These are phyloP conservation scores for Trifolium pratense DNA, from an alignment of 306 rosid genomes.

Conservation along the genomic window DNA sequence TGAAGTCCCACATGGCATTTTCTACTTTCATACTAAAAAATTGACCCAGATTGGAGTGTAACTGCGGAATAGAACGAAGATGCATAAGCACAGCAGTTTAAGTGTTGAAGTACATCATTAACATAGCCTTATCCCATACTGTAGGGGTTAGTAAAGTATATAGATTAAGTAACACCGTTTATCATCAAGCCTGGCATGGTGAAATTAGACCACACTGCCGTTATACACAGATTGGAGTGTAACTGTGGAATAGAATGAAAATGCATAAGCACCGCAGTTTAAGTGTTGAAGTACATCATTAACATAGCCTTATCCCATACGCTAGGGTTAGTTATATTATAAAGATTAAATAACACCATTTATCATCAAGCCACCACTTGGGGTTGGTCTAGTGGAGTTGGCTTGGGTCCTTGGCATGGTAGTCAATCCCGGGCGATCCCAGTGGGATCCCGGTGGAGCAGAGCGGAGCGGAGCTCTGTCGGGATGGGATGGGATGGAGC, in stretches of 20 bases:
- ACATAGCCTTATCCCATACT: neutral
- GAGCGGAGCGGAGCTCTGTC: too few relatives aligned
- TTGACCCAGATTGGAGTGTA: neutral
- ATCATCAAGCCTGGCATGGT: neutral
- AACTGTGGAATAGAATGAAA: too few relatives aligned
- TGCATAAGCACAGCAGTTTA: neutral
- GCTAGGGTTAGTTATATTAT: neutral
- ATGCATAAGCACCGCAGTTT: neutral
- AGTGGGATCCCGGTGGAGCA: too few relatives aligned
- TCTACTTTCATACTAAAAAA: neutral
- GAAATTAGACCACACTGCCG: too few relatives aligned
- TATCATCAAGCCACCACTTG: neutral
- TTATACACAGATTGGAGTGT: too few relatives aligned
- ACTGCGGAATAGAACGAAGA: neutral
- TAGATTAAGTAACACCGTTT: neutral
- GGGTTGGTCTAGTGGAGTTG: too few relatives aligned
- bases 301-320: neutral
- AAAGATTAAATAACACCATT: conserved; percentile 1
- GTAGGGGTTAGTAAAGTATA: neutral
- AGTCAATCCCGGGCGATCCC: too few relatives aligned
- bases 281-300: neutral
- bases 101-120: neutral
- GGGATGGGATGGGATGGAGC: too few relatives aligned
- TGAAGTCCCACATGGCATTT: conserved; percentile 13
- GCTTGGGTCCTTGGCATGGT: too few relatives aligned